Conservation (phyloP, 495 filamentous ascomycete genomes). For the Trichocladium antarcticum region DNA sequence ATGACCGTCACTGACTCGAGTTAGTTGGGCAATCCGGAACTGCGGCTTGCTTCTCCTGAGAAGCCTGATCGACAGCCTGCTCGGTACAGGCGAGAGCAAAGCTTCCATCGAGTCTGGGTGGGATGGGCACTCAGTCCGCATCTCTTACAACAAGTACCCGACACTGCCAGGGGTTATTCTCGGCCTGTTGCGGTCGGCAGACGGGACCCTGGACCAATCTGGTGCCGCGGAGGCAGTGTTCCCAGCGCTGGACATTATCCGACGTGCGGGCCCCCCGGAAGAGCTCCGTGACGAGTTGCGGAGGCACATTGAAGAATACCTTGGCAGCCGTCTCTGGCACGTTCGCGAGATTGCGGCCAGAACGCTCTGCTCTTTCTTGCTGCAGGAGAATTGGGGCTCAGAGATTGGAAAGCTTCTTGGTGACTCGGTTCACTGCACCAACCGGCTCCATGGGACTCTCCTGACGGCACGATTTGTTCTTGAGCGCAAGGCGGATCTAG, state of each 20-base stretch:
- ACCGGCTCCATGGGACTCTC: slow-evolving; percentile 53
- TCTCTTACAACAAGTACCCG: slow-evolving; percentile 62
- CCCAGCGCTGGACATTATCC: slow-evolving; percentile 76
- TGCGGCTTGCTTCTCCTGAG: slow-evolving; percentile 83
- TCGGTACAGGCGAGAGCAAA: slow-evolving; percentile 53
- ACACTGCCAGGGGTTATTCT: slow-evolving; percentile 58
- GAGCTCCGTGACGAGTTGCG: slow-evolving; percentile 36
- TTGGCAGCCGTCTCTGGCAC: slow-evolving; percentile 72
- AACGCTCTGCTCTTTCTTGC: slow-evolving; percentile 57
- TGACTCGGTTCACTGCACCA: slow-evolving; percentile 8
- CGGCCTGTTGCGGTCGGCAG: slow-evolving; percentile 45
- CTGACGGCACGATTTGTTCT: slow-evolving; percentile 44
- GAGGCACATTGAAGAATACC: slow-evolving; percentile 41
- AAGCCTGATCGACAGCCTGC: slow-evolving; percentile 64
- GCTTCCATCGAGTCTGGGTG: slow-evolving; percentile 38
- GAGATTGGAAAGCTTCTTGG: slow-evolving; percentile 41
- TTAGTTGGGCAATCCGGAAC: slow-evolving; percentile 85
- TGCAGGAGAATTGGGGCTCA: slow-evolving; percentile 39
- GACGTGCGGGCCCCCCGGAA: slow-evolving; percentile 47
- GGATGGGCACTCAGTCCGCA: slow-evolving; percentile 39
- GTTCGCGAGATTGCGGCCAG: slow-evolving; percentile 83
- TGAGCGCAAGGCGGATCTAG: slow-evolving; percentile 36
- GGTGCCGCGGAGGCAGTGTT: slow-evolving; percentile 62
- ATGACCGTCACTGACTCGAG: slow-evolving; percentile 10
- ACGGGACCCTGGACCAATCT: slow-evolving; percentile 27